Evolutionary conservation across 495 filamentous ascomycete genomes (phyloP).

Genomic region (Podospora pseudoanserina): DNA sequence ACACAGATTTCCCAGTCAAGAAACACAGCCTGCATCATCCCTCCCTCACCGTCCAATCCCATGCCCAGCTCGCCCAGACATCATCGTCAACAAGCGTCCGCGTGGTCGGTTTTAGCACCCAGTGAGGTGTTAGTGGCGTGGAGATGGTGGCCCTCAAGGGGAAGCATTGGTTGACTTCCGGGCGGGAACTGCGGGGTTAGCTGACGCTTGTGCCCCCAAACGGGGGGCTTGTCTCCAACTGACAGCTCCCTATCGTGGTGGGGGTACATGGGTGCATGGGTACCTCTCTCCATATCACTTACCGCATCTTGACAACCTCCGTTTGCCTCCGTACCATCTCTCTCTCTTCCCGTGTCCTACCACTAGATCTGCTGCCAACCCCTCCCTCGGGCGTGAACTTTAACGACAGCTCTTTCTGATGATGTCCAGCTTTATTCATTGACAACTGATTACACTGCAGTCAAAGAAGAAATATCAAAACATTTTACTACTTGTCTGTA

Average conservation of each 20-base stretch:
- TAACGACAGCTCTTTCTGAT: not conserved
- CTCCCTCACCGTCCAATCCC: not conserved
- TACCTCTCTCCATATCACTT: not conserved
- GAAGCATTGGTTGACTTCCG: not conserved
- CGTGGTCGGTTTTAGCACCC: not conserved
- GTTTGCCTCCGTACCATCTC: not conserved
- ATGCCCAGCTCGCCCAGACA: not conserved
- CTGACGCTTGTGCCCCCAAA: not conserved
- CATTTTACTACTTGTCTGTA: too few species aligned
- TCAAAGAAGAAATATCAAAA: not conserved
- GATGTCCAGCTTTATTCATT: not conserved
- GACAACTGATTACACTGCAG: not conserved
- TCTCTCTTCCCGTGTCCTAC: not conserved
- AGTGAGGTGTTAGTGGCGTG: not conserved
- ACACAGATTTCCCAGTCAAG: not conserved
- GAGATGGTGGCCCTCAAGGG: not conserved
- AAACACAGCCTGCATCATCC: not conserved
- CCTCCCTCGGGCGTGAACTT: not conserved
- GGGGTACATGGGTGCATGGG: not conserved
- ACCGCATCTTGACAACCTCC: not conserved
- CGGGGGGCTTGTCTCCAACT: not conserved
- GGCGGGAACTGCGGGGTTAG: not conserved
- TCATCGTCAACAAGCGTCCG: not conserved
- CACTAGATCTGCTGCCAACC: not conserved
- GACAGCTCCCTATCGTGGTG: not conserved